phyloP scores from a whole-genome alignment of 1,139 yeast species.

The Geotrichum australiense region DNA sequence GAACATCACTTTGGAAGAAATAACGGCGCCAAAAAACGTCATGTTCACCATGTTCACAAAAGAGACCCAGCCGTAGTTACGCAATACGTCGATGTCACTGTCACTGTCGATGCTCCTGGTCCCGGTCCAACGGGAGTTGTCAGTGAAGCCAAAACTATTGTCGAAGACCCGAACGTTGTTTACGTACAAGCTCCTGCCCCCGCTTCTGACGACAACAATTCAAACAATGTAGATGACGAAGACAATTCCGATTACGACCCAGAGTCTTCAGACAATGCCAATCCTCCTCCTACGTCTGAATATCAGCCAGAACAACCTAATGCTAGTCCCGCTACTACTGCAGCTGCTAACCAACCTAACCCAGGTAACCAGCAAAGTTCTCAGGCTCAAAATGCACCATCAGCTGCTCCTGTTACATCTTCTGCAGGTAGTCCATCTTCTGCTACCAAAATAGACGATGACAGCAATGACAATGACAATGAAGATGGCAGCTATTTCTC shows the following conservation, averaged over 20 bases:
- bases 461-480: constrained; percentile 11
- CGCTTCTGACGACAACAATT: too few species aligned
- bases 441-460: not conserved
- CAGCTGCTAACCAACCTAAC: not conserved
- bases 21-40: constrained; percentile 31
- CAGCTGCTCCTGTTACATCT: not conserved
- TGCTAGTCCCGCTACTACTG: not conserved
- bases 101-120: constrained; percentile 45
- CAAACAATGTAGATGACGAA: not conserved
- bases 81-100: constrained; percentile 53
- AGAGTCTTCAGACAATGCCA: not conserved
- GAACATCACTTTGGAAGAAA: constrained; percentile 12
- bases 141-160: not conserved
- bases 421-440: not conserved
- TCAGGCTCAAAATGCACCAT: not conserved
- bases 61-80: constrained; percentile 45
- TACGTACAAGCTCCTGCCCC: too few species aligned
- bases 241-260: not conserved
- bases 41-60: constrained; percentile 51
- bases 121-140: not conserved
- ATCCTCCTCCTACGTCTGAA: too few species aligned
- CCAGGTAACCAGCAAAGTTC: not conserved
- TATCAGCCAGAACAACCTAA: too few species aligned
- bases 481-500: constrained; percentile 19
- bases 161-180: not conserved